Evolutionary conservation across 495 filamentous ascomycete species (phyloP).

Genomic region (Cercophora scortea): DNA sequence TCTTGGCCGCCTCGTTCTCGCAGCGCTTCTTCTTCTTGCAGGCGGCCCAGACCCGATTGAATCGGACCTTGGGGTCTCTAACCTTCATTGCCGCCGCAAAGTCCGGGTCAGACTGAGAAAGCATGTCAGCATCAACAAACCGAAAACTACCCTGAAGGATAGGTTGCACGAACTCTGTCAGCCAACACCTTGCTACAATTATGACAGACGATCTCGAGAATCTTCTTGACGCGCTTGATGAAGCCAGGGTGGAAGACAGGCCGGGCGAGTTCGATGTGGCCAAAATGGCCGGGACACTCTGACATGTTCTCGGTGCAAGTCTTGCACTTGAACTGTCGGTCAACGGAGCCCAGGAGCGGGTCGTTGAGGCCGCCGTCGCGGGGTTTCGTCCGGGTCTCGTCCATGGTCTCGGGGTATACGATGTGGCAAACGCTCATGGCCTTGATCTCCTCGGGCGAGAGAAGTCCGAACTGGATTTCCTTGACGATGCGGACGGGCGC

Average conservation of each 20-base stretch:
- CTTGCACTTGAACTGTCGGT: slow-evolving; percentile 85
- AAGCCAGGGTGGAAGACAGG: slow-evolving; percentile 96
- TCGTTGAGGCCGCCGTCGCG: slow-evolving; percentile 88
- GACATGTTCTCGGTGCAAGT: slow-evolving; percentile 92
- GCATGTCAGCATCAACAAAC: slow-evolving; percentile 56
- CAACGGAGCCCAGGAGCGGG: slow-evolving; percentile 87
- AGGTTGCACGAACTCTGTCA: slow-evolving; percentile 79
- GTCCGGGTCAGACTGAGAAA: slow-evolving; percentile 65
- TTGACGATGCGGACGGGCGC: slow-evolving; percentile 91
- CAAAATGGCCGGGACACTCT: slow-evolving; percentile 95
- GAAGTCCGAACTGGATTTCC: slow-evolving; percentile 97
- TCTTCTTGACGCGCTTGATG: slow-evolving; percentile 94
- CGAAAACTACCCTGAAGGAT: slow-evolving; percentile 33
- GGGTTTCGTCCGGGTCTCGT: slow-evolving; percentile 80
- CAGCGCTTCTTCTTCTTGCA: slow-evolving; percentile 84
- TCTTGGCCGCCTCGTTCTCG: slow-evolving; percentile 59
- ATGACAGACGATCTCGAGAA: slow-evolving; percentile 95
- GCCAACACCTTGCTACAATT: slow-evolving; percentile 93
- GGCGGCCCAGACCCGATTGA: slow-evolving; percentile 77
- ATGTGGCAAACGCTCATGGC: slow-evolving; percentile 91
- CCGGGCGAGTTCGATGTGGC: slow-evolving; percentile 90
- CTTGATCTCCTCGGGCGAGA: slow-evolving; percentile 97
- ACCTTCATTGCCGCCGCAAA: slow-evolving; percentile 73
- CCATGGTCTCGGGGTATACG: slow-evolving; percentile 96
- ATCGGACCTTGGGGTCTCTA: slow-evolving; percentile 86